Evolutionary conservation across 352 stramenopile species (phyloP).

Genomic region (Plasmopara viticola): DNA sequence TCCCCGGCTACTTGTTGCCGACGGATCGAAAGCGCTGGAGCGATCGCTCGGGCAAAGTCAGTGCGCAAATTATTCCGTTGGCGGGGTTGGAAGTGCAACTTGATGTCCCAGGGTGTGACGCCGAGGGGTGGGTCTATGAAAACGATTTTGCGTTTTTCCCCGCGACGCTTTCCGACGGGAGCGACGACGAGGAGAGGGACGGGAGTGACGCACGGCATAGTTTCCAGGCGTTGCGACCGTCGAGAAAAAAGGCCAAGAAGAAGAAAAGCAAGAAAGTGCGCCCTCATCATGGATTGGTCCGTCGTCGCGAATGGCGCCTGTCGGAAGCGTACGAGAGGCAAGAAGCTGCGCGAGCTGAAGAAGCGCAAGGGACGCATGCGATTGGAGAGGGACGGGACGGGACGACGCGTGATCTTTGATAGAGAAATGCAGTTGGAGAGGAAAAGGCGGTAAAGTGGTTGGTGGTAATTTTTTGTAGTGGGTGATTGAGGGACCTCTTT

Average conservation of each 20-base stretch:
- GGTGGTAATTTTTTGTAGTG: too few relatives aligned
- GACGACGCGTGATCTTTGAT: too few relatives aligned
- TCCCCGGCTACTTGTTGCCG: slow-evolving; percentile 70
- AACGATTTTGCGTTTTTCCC: slow-evolving; percentile 81
- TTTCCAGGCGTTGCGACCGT: slow-evolving; percentile 24
- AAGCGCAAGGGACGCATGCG: not conserved
- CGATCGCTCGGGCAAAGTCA: slow-evolving; percentile 70
- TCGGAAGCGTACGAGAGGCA: slow-evolving; percentile 54
- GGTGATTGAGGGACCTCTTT: too few relatives aligned
- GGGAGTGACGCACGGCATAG: slow-evolving; percentile 19
- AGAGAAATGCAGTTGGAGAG: too few relatives aligned
- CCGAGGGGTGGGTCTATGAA: slow-evolving; percentile 81
- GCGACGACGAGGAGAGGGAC: slow-evolving; percentile 20
- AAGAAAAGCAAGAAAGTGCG: slow-evolving; percentile 43
- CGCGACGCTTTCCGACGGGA: slow-evolving; percentile 30
- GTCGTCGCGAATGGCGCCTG: slow-evolving; percentile 64
- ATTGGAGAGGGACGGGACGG: too few relatives aligned
- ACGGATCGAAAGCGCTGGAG: slow-evolving; percentile 82
- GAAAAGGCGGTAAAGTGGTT: too few relatives aligned
- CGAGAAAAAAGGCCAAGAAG: slow-evolving; percentile 29
- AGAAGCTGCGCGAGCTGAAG: not conserved
- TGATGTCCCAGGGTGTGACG: slow-evolving; percentile 50
- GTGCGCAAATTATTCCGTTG: slow-evolving; percentile 60
- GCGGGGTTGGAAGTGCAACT: slow-evolving; percentile 63
- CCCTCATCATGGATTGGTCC: slow-evolving; percentile 60